Evolutionary conservation across 331 rosid genomes (phyloP), one percentile per base, ranked within the genome.

Genomic region (Dryas integrifolia): DNA sequence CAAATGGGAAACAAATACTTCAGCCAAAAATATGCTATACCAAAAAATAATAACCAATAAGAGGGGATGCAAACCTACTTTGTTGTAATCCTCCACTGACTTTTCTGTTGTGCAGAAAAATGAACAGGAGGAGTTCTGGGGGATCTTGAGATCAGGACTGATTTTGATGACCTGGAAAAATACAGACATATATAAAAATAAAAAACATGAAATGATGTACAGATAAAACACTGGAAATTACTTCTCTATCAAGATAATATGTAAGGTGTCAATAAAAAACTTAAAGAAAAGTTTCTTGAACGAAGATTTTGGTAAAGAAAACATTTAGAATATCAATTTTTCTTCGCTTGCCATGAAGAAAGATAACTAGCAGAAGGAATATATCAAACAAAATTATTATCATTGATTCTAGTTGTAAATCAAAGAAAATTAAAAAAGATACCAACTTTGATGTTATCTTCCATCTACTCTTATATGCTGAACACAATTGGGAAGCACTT

Each of bases 21-120:
- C 40, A 69, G 49, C 77, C 57, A 78, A 57, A 74, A 68, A 62
- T 8, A 53, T 9, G 43, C 61, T 52, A 21, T 47, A 52, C 9
- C 15, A 38, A 63, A 53, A 64, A 14, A 46, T 18, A 15, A 80
- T 21, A 72, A 73, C 47, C 40, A 16, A 64, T 47, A 45, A 24
- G 35, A 46, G 10, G n/a, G 55, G 24, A 45, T 44, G 52, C 14
- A 14, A 57, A 82, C 96, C 78, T 50, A 94, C 98, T 91, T 94
- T 51, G 82, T 89, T 39, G 98, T 94, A 77, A 94, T 86, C 83
- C 76, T 94, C 92, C 92, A 94, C 43, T 79, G 91, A 80, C 60
- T 86, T 76, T 86, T 94, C 73, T 74, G 82, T 70, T 74, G 85
- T 26, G 92, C 79, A 75, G 91, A 79, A 50, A 79, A 73, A 73